These are phyloP conservation scores for Gillenia trifoliata DNA, from an alignment of 306 rosid genomes.

Conservation along the genomic window DNA sequence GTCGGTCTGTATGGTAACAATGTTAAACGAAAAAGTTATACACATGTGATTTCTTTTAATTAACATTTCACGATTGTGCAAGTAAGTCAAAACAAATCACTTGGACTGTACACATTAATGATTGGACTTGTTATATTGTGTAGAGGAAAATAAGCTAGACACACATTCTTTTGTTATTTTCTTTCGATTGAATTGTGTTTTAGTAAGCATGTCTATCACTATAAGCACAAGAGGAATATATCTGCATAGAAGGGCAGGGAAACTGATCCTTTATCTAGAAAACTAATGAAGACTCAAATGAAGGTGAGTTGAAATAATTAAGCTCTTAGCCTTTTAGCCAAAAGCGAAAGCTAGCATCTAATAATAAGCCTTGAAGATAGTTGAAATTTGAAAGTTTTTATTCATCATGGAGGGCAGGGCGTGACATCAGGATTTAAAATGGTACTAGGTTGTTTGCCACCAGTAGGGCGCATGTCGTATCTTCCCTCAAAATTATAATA, in stretches of 20 bases:
- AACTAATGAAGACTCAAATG: neutral
- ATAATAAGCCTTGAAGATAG: neutral
- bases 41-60: neutral
- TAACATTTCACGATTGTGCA: neutral
- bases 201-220: no score
- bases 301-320: neutral
- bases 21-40: neutral
- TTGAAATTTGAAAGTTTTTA: neutral
- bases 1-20: neutral
- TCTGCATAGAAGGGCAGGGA: no score
- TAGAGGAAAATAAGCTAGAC: neutral
- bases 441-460: conserved; percentile 88
- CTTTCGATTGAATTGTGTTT: neutral
- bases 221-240: no score
- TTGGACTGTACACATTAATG: neutral
- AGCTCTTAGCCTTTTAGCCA: neutral
- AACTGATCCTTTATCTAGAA: no score
- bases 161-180: neutral
- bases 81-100: neutral
- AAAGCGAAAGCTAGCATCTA: neutral
- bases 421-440: conserved; percentile 27
- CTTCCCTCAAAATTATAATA: neutral
- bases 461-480: conserved; percentile 35
- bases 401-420: neutral
- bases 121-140: neutral